These are phyloP conservation scores for Aspergillus sojae DNA, from an alignment of 2,329 filamentous ascomycete genomes.

Conservation along the genomic window DNA sequence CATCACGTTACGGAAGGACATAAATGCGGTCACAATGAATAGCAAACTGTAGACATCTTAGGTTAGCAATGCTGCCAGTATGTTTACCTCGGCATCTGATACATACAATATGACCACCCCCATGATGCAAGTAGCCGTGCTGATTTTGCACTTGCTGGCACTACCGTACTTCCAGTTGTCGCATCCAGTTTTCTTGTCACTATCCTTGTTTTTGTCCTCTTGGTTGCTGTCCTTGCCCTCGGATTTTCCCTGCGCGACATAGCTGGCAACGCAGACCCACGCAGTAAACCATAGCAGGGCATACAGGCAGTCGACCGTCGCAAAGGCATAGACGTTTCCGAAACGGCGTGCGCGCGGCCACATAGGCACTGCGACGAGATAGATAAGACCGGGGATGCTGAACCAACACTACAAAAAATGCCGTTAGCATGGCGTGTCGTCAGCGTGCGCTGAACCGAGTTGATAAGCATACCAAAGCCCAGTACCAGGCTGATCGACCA, in stretches of 20 bases:
- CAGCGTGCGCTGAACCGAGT: background rate
- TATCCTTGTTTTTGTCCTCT: constrained; percentile 38
- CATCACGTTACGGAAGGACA: constrained; percentile 58
- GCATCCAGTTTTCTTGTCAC: constrained; percentile 49
- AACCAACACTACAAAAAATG: constrained; percentile 57
- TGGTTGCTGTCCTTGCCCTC: constrained; percentile 45
- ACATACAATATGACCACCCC: constrained; percentile 61
- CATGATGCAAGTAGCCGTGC: constrained; percentile 58
- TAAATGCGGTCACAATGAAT: constrained; percentile 55
- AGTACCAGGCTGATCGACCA: constrained; percentile 59
- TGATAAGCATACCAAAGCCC: constrained; percentile 54
- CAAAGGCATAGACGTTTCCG: constrained; percentile 63
- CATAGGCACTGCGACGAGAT: constrained; percentile 63
- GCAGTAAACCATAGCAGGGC: constrained; percentile 62
- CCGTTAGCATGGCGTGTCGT: background rate
- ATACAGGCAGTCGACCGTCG: constrained; percentile 57
- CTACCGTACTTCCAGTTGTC: constrained; percentile 59
- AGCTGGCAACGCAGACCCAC: constrained; percentile 59
- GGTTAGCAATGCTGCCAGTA: background rate
- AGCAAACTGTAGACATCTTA: constrained; percentile 47
- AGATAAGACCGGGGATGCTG: constrained; percentile 60
- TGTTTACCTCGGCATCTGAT: background rate
- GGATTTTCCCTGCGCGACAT: constrained; percentile 57
- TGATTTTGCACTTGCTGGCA: constrained; percentile 58
- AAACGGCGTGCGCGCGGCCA: constrained; percentile 62